Conservation (phyloP, 2,329 filamentous ascomycete species). For the Fonsecaea pedrosoi region DNA sequence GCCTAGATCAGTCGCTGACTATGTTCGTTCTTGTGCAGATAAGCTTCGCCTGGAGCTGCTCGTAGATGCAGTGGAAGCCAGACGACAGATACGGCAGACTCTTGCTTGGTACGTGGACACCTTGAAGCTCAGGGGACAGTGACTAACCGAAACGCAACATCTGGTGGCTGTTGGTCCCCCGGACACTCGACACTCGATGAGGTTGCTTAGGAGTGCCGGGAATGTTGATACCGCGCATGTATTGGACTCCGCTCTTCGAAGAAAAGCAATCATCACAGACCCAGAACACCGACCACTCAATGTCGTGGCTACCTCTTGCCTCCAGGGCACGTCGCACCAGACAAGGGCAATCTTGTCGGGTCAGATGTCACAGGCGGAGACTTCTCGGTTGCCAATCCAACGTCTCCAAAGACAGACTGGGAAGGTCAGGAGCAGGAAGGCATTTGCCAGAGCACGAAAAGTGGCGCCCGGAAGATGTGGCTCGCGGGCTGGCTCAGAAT, state of each 20-base stretch:
- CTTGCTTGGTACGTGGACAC: neutral
- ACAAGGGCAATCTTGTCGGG: neutral
- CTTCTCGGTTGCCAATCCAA: neutral
- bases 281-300: neutral
- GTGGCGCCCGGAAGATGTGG: neutral
- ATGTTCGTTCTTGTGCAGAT: neutral
- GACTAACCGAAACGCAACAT: neutral
- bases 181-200: neutral
- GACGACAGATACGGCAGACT: neutral
- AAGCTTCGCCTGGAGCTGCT: neutral
- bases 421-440: neutral
- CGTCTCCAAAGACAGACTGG: neutral
- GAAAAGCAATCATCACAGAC: neutral
- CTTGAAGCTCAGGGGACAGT: neutral
- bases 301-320: neutral
- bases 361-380: neutral
- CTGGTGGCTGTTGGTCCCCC: neutral
- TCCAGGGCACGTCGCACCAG: neutral
- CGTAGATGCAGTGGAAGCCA: neutral
- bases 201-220: neutral
- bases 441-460: neutral
- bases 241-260: neutral
- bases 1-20: conserved; percentile 4
- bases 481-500: neutral
- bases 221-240: neutral